These are phyloP conservation scores for Lactifluus pinguis DNA, from an alignment of 768 basidiomycete species.

Conservation along the genomic window DNA sequence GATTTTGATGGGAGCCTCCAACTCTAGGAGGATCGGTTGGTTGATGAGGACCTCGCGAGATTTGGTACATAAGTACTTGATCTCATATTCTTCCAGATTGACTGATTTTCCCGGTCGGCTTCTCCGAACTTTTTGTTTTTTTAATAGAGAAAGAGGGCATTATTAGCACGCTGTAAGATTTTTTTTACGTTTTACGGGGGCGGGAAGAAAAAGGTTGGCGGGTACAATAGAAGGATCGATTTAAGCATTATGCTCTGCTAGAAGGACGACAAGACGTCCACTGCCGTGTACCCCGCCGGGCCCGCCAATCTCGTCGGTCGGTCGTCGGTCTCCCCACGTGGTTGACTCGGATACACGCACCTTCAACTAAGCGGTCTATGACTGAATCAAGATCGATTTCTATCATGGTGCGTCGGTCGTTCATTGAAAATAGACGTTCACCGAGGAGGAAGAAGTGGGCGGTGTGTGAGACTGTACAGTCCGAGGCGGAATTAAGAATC, in stretches of 20 bases:
- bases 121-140: slow-evolving; percentile 79
- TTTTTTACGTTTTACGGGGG: background rate
- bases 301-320: background rate
- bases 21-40: slow-evolving; percentile 93
- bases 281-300: background rate
- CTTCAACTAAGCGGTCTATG: slow-evolving; percentile 95
- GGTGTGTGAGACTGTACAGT: background rate
- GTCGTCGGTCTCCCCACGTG: background rate
- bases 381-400: slow-evolving; percentile 99
- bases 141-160: background rate
- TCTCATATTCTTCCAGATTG: slow-evolving; percentile 95
- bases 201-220: background rate
- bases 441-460: no score
- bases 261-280: background rate
- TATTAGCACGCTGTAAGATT: background rate
- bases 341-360: slow-evolving; percentile 45
- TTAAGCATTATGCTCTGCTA: background rate
- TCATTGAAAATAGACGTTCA: slow-evolving; percentile 36
- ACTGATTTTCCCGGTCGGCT: slow-evolving; percentile 98
- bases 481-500: background rate
- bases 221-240: background rate
- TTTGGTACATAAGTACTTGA: slow-evolving; percentile 97
- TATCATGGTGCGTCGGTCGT: slow-evolving; percentile 59
- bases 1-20: slow-evolving; percentile 99
- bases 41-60: slow-evolving; percentile 98